These are phyloP conservation scores for Glonium stellatum DNA, from an alignment of 495 filamentous ascomycete genomes.

Conservation along the genomic window DNA sequence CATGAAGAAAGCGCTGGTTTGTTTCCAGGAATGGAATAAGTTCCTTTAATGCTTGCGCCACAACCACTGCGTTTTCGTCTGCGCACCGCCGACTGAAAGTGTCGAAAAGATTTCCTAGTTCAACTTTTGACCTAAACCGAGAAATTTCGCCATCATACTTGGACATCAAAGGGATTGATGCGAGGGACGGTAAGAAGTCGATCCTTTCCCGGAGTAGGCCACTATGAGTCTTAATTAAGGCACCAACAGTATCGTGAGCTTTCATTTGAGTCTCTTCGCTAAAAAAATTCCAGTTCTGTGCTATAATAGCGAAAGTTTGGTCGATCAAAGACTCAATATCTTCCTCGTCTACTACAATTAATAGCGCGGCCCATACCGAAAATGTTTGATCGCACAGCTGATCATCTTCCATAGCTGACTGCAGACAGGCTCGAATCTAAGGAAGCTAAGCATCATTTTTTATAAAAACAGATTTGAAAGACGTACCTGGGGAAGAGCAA, in stretches of 20 bases:
- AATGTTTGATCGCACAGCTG: slow-evolving; percentile 72
- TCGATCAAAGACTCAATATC: slow-evolving; percentile 75
- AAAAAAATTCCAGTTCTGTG: slow-evolving; percentile 69
- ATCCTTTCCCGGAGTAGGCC: slow-evolving; percentile 56
- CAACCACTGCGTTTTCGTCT: slow-evolving; percentile 78
- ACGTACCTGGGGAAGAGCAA: slow-evolving; percentile 77
- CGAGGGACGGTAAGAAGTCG: slow-evolving; percentile 69
- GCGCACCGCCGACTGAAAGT: slow-evolving; percentile 64
- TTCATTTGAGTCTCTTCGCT: slow-evolving; percentile 50
- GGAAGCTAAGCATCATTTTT: neutral
- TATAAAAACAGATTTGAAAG: neutral
- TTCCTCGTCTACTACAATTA: slow-evolving; percentile 63
- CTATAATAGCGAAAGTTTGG: slow-evolving; percentile 79
- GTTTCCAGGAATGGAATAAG: slow-evolving; percentile 61
- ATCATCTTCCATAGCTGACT: slow-evolving; percentile 68
- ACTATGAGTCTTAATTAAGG: slow-evolving; percentile 56
- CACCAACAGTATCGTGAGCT: slow-evolving; percentile 54
- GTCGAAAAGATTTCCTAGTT: slow-evolving; percentile 55
- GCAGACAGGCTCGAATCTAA: slow-evolving; percentile 79
- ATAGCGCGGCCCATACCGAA: slow-evolving; percentile 72
- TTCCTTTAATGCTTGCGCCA: slow-evolving; percentile 70
- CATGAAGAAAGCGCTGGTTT: slow-evolving; percentile 75
- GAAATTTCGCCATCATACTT: slow-evolving; percentile 57
- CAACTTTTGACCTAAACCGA: slow-evolving; percentile 53
- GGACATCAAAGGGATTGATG: slow-evolving; percentile 60